These are phyloP conservation scores for Quercus engelmannii DNA, from an alignment of 306 rosid species.

Conservation along the genomic window DNA sequence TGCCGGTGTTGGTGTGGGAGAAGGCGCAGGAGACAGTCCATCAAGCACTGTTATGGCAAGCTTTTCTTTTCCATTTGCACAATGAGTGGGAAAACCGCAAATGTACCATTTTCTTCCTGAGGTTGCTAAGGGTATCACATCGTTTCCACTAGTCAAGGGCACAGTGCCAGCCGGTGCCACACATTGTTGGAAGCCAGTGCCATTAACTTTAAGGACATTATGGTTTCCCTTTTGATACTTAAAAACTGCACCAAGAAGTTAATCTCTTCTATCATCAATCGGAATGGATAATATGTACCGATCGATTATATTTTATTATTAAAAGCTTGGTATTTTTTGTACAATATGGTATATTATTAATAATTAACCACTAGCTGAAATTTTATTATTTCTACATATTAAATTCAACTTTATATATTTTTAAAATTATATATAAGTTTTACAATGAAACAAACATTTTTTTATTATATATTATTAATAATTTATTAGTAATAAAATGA, in stretches of 20 bases:
- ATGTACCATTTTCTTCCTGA: constrained; percentile 50
- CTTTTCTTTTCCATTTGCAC: constrained; percentile 34
- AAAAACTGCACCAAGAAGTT: constrained; percentile 29
- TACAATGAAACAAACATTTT: no score
- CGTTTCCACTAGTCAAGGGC: constrained; percentile 32
- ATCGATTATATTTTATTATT: no score
- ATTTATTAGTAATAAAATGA: no score
- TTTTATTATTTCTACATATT: no score
- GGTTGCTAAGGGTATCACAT: constrained; percentile 26
- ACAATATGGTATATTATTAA: no score
- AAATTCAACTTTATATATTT: no score
- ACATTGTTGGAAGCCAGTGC: constrained; percentile 33
- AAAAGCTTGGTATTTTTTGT: no score
- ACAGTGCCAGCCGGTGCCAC: background rate
- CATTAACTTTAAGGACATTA: constrained; percentile 41
- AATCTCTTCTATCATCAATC: background rate
- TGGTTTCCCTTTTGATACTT: constrained; percentile 30
- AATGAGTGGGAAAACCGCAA: constrained; percentile 34
- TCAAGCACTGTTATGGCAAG: constrained; percentile 33
- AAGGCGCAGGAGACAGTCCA: background rate
- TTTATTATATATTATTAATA: no score
- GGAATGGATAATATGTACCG: background rate
- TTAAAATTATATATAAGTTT: no score
- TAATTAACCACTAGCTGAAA: no score
- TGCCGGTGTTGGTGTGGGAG: background rate